Evolutionary conservation across 495 filamentous ascomycete species (phyloP), one percentile per base, ranked within the genome.

Genomic region (Evernia prunastri): DNA sequence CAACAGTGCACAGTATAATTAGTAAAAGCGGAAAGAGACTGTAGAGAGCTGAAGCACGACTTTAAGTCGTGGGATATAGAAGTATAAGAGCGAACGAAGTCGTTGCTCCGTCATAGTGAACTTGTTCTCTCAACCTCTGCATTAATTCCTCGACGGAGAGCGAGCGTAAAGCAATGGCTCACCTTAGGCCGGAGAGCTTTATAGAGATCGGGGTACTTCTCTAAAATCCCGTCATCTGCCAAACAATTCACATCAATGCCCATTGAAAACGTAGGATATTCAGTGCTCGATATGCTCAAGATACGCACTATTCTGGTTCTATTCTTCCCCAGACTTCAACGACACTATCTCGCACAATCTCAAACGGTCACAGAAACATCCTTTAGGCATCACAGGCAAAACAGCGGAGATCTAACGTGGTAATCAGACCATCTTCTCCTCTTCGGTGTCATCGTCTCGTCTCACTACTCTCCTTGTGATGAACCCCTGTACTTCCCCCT

Each of bases 401-500:
- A 54, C 51, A 33, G 51, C 15, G 23, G 33, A 33, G 29, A 35
- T 54, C 29, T n/a, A 20, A 33, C 5, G 27, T 33, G 29, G 33
- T 20, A 18, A 33, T 54, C 31, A 20, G 4, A 45, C 36, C 58
- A 47, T 36, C 23, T 60, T 59, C 18, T 42, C 61, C 39, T 39
- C 27, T 18, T 47, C 33, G 40, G 11, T 43, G 42, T 37, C 51
- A 35, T 51, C 39, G 35, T 64, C 62, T 37, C 54, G 59, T 1
- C 29, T 59, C 31, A 29, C 62, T 31, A 64, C 56, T n/a, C 81
- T 79, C 13, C 76, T 77, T 60, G 71, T 53, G 54, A 89, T 78
- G 76, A 80, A 89, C 25, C 77, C 63, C 65, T 77, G 80, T 1
- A 83, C 84, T 20, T 88, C 84, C 1, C 73, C 67, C 39, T 80